phyloP scores from a whole-genome alignment of 2,329 filamentous ascomycete species.

The Lasiodiplodia theobromae region DNA sequence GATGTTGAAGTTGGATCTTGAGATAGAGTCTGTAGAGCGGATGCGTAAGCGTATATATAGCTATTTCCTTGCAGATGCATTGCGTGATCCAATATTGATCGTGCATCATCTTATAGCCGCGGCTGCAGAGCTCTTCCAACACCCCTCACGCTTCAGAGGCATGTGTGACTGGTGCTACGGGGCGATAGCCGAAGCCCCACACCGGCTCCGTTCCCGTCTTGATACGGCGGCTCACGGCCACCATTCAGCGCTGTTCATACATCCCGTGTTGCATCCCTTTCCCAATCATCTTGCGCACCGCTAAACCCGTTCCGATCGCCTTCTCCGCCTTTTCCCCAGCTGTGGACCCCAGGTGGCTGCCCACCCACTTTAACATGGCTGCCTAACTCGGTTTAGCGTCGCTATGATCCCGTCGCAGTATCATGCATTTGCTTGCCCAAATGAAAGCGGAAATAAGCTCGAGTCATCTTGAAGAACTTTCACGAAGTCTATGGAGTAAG shows the following conservation, averaged over 20 bases:
- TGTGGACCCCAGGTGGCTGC: no score
- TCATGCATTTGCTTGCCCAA: no score
- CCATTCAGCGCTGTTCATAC: constrained; percentile 2
- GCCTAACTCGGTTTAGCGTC: no score
- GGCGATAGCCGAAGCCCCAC: no score
- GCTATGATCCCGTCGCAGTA: no score
- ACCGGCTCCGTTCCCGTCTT: not conserved
- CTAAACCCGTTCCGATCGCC: not conserved
- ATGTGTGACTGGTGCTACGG: constrained; percentile 13
- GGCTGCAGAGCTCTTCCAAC: not conserved
- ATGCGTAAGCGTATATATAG: constrained; percentile 1
- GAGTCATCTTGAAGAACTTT: fast-evolving
- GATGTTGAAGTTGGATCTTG: not conserved
- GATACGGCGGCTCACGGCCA: constrained; percentile 12
- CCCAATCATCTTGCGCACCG: constrained; percentile 6
- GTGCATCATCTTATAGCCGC: constrained; percentile 1
- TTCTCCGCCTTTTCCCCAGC: no score
- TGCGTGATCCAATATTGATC: constrained; percentile 8
- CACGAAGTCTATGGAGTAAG: no score
- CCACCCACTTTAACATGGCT: no score
- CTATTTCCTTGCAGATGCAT: not conserved
- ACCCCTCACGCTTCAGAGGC: no score
- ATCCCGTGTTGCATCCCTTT: not conserved
- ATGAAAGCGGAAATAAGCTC: no score
- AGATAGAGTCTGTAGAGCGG: not conserved